Evolutionary conservation across 768 basidiomycete genomes (phyloP).

Genomic region (Boletus eberwhitei): DNA sequence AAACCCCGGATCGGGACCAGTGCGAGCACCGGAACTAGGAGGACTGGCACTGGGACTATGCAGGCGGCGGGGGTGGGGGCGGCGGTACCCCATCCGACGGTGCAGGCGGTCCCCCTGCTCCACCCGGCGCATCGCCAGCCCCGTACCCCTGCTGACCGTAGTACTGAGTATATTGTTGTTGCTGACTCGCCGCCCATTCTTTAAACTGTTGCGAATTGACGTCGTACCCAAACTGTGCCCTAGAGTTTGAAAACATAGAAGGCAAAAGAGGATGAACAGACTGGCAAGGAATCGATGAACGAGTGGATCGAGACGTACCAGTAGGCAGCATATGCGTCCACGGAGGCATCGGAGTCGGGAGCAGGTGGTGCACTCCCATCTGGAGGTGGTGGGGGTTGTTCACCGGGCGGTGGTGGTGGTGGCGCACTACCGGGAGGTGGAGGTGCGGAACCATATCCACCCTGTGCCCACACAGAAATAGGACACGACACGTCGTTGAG

Average conservation of each 20-base stretch:
- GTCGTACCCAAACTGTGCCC: constrained; percentile 86
- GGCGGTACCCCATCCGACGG: constrained; percentile 16
- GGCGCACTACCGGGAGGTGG: constrained; percentile 34
- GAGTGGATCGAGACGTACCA: constrained; percentile 44
- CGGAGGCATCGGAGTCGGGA: constrained; percentile 39
- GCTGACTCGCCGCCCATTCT: constrained; percentile 65
- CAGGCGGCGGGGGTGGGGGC: constrained; percentile 25
- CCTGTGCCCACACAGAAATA: constrained; percentile 21
- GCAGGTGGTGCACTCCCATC: constrained; percentile 40
- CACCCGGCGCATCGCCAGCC: constrained; percentile 9
- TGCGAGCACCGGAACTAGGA: neutral
- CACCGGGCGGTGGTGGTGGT: constrained; percentile 49
- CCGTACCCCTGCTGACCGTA: constrained; percentile 60
- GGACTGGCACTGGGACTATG: constrained; percentile 11
- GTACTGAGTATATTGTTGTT: constrained; percentile 74
- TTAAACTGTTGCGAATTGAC: constrained; percentile 81
- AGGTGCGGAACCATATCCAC: constrained; percentile 36
- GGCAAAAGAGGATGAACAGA: neutral
- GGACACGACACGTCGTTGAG: constrained; percentile 1
- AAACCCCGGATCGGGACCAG: constrained; percentile 3
- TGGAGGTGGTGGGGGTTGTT: constrained; percentile 54
- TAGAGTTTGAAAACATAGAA: constrained; percentile 22
- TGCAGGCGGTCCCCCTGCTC: constrained; percentile 26
- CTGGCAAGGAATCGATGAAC: neutral
- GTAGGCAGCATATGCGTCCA: constrained; percentile 58